Evolutionary conservation across 176 grass and related monocot genomes (phyloP).

Genomic region (Phoenix roebelenii): DNA sequence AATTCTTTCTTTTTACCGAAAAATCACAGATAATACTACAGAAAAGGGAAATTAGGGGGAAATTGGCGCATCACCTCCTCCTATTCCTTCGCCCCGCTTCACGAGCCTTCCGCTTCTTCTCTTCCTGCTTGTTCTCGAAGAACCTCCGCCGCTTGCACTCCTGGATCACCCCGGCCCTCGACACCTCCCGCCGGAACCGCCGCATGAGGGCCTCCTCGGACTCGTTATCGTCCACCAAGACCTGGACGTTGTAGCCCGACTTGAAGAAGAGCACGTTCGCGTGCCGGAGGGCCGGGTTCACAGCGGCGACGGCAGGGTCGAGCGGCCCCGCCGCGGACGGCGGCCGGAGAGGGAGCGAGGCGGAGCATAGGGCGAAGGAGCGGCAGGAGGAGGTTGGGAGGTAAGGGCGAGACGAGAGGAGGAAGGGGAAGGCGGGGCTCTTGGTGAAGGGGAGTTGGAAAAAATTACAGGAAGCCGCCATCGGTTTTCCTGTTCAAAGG

Average conservation of each 20-base stretch:
- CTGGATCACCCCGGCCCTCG: conserved; percentile 56
- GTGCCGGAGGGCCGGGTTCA: conserved; percentile 3
- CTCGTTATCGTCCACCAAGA: conserved; percentile 78
- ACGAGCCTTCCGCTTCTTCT: conserved; percentile 53
- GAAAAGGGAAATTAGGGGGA: neutral
- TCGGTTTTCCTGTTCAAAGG: neutral
- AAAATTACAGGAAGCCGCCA: conserved; percentile 7
- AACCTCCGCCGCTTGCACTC: conserved; percentile 78
- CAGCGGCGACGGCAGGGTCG: neutral
- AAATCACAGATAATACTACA: too few relatives aligned
- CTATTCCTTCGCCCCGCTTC: conserved; percentile 38
- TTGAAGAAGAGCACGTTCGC: conserved; percentile 11
- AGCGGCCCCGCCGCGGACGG: neutral
- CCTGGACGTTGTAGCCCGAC: conserved; percentile 72
- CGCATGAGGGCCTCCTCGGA: conserved; percentile 57
- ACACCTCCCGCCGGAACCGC: conserved; percentile 78
- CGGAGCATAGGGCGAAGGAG: neutral
- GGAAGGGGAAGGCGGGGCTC: conserved; percentile 6
- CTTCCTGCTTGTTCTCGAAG: conserved; percentile 70
- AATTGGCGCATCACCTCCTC: conserved; percentile 1
- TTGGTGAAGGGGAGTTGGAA: conserved; percentile 10
- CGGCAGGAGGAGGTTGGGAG: neutral
- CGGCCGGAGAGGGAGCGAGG: neutral
- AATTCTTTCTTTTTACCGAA: too few relatives aligned
- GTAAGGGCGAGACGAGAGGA: conserved; percentile 4